Evolutionary conservation across 352 stramenopile species (phyloP), one percentile per base, ranked within the genome.

Genomic region (Phytophthora hibernalis): DNA sequence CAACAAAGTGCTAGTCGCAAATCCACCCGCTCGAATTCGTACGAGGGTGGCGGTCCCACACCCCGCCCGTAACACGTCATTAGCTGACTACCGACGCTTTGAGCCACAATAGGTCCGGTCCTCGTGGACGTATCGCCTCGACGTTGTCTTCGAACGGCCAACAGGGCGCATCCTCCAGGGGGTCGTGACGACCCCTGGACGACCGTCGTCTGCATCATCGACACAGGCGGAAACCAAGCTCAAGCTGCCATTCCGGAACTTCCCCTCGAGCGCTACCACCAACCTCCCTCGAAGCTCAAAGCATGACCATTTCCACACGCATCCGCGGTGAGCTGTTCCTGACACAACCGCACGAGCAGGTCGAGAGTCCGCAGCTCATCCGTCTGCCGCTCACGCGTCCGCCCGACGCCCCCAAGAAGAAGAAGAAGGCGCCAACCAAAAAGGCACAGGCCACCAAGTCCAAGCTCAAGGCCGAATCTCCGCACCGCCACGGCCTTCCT

Each of bases 301-400:
- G 5, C 38, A 74, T 74, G 66, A 74, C 66, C 22, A 74, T 74
- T 35, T 66, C 66, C 54, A 74, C 66, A 15, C 60, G 66, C 30
- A 74, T 74, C 54, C 66, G 66, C 13, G 50, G 49, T 13, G 66
- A 74, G 50, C 54, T 74, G n/a, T 74, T 74, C 66, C 24, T 43
- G 11, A 59, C 54, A n/a, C 24, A 52, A n/a, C 2, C 40, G 33
- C 18, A 24, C 42, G 16, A 49, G 2, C 40, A 45, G 24, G 15
- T 12, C 30, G 13, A 56, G 28, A 53, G 47, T 37, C 60, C 53
- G 47, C 66, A 74, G 28, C 66, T 74, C 49, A 74, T 74, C 33
- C 60, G 66, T 9, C 35, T 74, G 30, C 66, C 66, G n/a, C 66
- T 74, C 48, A 70, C 66, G 6, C 66, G 66, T 26, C 60, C 66